Percentiles rank a stretch among this genome's conserved stretches.
Evolutionary conservation across 2,329 filamentous ascomycete species (phyloP).

Genomic region (Cytospora piceicola): DNA sequence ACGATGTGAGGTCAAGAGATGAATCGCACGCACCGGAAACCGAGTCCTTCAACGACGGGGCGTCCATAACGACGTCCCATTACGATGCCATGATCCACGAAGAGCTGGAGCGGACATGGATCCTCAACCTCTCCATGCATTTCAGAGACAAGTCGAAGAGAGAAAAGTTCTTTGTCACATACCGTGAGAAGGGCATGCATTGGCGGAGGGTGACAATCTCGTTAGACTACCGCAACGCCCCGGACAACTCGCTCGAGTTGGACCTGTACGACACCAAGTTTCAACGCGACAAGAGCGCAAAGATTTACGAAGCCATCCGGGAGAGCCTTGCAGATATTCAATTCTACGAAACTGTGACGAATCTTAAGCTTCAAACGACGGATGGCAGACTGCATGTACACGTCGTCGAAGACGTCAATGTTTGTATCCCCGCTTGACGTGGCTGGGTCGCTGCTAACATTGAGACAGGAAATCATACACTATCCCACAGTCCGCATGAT

Average conservation of each 20-base stretch:
- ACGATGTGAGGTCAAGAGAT: constrained; percentile 32
- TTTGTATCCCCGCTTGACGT: constrained; percentile 42
- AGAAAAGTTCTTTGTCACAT: constrained; percentile 98
- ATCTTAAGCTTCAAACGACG: constrained; percentile 88
- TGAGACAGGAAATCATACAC: constrained; percentile 74
- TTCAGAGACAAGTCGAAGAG: constrained; percentile 90
- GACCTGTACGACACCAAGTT: constrained; percentile 78
- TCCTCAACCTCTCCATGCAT: constrained; percentile 97
- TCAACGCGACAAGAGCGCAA: constrained; percentile 88
- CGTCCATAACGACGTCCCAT: constrained; percentile 55
- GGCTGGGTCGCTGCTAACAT: constrained; percentile 12
- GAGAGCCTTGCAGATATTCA: constrained; percentile 92
- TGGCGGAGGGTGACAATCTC: constrained; percentile 93
- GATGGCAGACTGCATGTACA: constrained; percentile 91
- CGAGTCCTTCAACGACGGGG: constrained; percentile 46
- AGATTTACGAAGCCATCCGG: constrained; percentile 92
- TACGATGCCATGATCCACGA: constrained; percentile 71
- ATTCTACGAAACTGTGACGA: constrained; percentile 95
- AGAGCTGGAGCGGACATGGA: constrained; percentile 89
- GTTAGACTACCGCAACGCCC: constrained; percentile 84
- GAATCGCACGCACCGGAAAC: constrained; percentile 36
- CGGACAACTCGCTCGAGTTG: constrained; percentile 80
- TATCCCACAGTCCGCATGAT: constrained; percentile 78
- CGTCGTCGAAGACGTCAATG: constrained; percentile 93
- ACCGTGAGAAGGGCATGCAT: constrained; percentile 74